Conservation (phyloP, 2,329 filamentous ascomycete species). For the Pezicula carpinea region DNA sequence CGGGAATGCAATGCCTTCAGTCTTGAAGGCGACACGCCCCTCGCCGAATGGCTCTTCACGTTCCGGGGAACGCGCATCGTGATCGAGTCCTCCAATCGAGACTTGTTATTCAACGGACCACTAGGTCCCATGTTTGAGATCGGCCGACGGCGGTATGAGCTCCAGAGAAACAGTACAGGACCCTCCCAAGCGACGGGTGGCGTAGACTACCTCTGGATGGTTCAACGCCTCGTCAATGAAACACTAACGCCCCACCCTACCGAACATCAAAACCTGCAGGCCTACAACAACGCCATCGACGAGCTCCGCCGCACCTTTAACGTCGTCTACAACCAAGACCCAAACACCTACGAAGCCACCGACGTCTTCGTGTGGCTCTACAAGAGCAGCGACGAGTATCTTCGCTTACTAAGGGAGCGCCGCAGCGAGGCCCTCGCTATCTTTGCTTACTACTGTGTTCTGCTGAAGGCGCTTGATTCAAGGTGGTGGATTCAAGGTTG, state of each 20-base stretch:
- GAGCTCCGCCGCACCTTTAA: constrained; percentile 28
- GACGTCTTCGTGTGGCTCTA: constrained; percentile 36
- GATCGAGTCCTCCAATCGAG: constrained; percentile 20
- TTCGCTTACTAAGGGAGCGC: constrained; percentile 28
- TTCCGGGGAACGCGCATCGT: constrained; percentile 29
- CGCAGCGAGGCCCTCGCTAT: constrained; percentile 30
- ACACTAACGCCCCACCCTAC: too few relatives aligned
- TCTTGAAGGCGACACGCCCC: constrained; percentile 22
- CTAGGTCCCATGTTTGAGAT: constrained; percentile 20
- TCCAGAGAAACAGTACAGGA: neutral
- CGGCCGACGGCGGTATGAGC: constrained; percentile 11
- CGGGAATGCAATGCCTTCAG: constrained; percentile 28
- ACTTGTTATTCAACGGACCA: constrained; percentile 9
- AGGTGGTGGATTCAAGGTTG: constrained; percentile 32
- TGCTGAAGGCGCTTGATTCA: constrained; percentile 26
- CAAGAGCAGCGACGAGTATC: constrained; percentile 28
- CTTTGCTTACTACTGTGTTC: constrained; percentile 27
- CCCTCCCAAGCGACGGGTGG: too few relatives aligned
- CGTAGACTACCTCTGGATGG: constrained; percentile 12
- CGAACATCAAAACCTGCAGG: constrained; percentile 9
- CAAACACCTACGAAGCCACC: constrained; percentile 25
- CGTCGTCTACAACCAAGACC: constrained; percentile 14
- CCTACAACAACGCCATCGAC: constrained; percentile 27
- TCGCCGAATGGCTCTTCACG: constrained; percentile 31
- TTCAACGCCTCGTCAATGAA: constrained; percentile 17